Conservation (phyloP, 73 alveolate genomes). For the Effrenium voratum region DNA sequence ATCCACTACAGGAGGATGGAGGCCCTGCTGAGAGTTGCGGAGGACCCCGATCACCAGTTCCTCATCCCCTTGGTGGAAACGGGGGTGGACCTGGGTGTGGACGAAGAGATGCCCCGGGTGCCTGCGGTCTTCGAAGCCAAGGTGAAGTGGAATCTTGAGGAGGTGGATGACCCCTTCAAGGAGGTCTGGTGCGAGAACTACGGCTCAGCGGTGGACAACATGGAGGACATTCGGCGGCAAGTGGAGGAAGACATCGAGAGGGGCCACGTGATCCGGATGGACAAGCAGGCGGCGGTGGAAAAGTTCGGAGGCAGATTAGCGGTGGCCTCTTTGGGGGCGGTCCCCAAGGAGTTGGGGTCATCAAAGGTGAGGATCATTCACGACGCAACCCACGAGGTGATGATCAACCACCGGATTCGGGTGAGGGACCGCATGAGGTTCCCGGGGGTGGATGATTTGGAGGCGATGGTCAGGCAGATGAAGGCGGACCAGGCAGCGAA, state of each 20-base stretch:
- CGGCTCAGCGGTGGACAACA: not conserved
- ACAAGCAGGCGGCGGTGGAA: not conserved
- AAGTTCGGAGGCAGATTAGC: not conserved
- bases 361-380: not conserved
- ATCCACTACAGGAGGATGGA: not conserved
- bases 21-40: constrained; percentile 1
- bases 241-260: not conserved
- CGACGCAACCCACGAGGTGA: not conserved
- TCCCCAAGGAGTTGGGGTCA: not conserved
- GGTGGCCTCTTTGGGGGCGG: not conserved
- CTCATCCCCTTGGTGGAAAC: not conserved
- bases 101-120: not conserved
- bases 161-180: not conserved
- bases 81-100: not conserved
- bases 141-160: not conserved
- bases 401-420: not conserved
- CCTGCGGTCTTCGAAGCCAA: not conserved
- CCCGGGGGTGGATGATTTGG: constrained; percentile 3
- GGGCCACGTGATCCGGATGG: not conserved
- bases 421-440: not conserved
- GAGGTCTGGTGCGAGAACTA: not conserved
- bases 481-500: not conserved
- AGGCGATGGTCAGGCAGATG: not conserved
- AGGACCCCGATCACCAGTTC: not conserved
- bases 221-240: not conserved